These are phyloP conservation scores for cucumber (Cucumis sativus) DNA, from an alignment of 306 rosid genomes.

Conservation along the genomic window DNA sequence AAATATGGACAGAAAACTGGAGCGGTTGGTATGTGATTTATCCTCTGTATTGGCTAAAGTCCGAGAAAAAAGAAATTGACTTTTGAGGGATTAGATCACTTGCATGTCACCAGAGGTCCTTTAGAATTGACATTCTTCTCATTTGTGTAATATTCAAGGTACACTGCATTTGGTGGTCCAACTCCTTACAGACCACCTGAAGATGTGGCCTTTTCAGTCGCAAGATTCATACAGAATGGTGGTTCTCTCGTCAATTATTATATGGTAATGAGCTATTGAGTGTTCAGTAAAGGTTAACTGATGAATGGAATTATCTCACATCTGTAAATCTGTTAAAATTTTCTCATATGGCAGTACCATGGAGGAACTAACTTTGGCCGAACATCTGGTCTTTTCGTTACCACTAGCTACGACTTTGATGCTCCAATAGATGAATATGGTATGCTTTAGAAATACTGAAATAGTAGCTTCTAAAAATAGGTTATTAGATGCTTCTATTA, in stretches of 20 bases:
- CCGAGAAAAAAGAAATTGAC: neutral
- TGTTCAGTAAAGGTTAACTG: neutral
- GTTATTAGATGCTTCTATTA: neutral
- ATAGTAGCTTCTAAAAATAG: neutral
- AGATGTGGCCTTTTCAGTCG: constrained; percentile 75
- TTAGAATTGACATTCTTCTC: neutral
- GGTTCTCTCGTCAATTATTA: constrained; percentile 84
- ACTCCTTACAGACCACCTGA: constrained; percentile 69
- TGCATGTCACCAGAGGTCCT: neutral
- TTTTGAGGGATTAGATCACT: neutral
- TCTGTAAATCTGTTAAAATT: neutral
- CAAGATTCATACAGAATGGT: constrained; percentile 65
- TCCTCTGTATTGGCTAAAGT: neutral
- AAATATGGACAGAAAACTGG: constrained; percentile 96
- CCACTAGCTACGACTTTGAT: constrained; percentile 88
- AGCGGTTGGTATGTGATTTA: constrained; percentile 58
- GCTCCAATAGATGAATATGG: constrained; percentile 93
- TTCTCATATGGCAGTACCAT: constrained; percentile 46
- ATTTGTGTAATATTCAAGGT: constrained; percentile 29
- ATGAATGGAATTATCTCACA: neutral
- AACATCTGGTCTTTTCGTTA: constrained; percentile 68
- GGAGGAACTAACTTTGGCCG: constrained; percentile 97
- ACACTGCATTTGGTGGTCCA: constrained; percentile 71
- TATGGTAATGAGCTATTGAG: constrained; percentile 30
- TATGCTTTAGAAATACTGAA: constrained; percentile 17